Percentiles rank a stretch among this genome's conserved stretches.
Conservation (phyloP, 1,139 yeast species). For the Protomyces inundatus region DNA sequence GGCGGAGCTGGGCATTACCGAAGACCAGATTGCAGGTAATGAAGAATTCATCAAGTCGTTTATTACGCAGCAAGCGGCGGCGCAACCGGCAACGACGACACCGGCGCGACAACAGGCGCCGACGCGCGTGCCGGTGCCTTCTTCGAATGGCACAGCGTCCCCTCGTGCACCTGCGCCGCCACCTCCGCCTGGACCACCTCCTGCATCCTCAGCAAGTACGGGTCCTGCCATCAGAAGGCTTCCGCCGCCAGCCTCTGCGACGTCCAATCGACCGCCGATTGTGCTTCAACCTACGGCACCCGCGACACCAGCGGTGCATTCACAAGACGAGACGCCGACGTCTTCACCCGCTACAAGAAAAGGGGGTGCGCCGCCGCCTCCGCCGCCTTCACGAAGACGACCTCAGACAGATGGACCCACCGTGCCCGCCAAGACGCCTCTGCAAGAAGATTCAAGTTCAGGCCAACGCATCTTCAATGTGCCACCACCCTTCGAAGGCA, state of each 20-base stretch:
- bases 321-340: conserved; percentile 28
- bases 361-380: conserved; percentile 28
- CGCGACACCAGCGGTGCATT: neutral
- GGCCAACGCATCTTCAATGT: conserved; percentile 29
- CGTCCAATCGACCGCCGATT: neutral
- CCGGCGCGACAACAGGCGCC: conserved; percentile 35
- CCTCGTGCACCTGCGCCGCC: conserved; percentile 33
- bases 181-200: conserved; percentile 34
- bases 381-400: conserved; percentile 28
- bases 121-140: neutral
- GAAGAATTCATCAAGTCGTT: conserved; percentile 38
- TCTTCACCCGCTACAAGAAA: conserved; percentile 30
- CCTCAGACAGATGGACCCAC: conserved; percentile 20
- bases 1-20: conserved; percentile 73
- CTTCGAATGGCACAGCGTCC: conserved; percentile 9
- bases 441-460: neutral
- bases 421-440: conserved; percentile 19
- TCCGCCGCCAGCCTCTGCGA: conserved; percentile 1
- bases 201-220: conserved; percentile 7
- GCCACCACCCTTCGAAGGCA: conserved; percentile 31
- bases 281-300: neutral
- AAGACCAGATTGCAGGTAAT: conserved; percentile 86
- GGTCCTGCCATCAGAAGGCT: neutral
- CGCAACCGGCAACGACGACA: conserved; percentile 75
- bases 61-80: conserved; percentile 68